Base-by-base conservation (phyloP, 176 grass and related monocot genomes). In the Eremochloa ophiuroides region DNA sequence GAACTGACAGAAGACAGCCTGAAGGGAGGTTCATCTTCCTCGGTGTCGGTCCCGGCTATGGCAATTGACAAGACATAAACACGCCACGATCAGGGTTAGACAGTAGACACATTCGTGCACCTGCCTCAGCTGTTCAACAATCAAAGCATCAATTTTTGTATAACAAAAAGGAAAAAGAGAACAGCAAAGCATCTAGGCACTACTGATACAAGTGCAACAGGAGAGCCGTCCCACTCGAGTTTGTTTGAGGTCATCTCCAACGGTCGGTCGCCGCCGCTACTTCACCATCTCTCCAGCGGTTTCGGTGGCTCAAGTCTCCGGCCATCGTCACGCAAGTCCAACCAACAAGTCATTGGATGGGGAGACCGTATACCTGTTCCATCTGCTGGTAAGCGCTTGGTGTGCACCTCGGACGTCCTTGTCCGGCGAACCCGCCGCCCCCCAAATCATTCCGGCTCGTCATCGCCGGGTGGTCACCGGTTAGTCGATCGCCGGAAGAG, bases 401-500 rank as follows among this genome's bases (percentile, higher is more conserved):
- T 34, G 50, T 35, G 81, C 33, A 55, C 4, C 81, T 8, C 39
- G 11, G 7, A 17, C 38, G 50, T 62, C 69, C 30, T 3, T 51
- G 69, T 80, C 69, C 5, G 46, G 35, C 15, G 16, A 58, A 48
- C 3, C 31, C 10, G 17, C 22, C 1, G 1, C 10, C 12, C 4
- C 10, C 68, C 69, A 75, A 75, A 62, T 30, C 62, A 51, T 41
- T 25, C 25, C 25, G 26, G 23, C 17, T 68, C 76, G 60, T 51
- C 69, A 2, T 58, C 59, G 43, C 47, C 69, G 38, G 29, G 59
- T 48, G 47, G 5, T 64, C 56, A 22, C 46, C 62, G 29, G 39
- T 69, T 88, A 62, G 81, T n/a, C n/a, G n/a, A 62, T 55, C 33
- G 76, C 41, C 53, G 53, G 63, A 60, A 67, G 20, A 35, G 34